Percentiles rank a stretch among this genome's conserved stretches.
phyloP scores from a whole-genome alignment of 768 basidiomycete genomes.

The Dictyophora rubrovolvata region DNA sequence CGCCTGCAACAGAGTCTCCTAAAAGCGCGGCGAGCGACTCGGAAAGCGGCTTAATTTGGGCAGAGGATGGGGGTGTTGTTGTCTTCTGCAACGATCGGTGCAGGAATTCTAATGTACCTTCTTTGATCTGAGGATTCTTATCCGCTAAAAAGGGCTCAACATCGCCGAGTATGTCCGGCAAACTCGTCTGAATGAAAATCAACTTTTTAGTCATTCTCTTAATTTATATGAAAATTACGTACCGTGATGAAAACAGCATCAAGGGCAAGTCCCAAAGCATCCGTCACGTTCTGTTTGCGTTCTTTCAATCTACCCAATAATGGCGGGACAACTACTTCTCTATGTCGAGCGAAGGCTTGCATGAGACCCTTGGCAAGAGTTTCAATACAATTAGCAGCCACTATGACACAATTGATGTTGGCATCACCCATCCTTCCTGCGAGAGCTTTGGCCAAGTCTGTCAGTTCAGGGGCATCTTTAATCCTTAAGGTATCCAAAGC shows the following conservation, averaged over 20 bases:
- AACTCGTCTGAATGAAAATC: conserved; percentile 43
- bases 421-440: conserved; percentile 82
- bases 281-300: conserved; percentile 82
- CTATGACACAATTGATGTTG: conserved; percentile 91
- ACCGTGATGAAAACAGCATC: conserved; percentile 85
- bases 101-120: conserved; percentile 83
- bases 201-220: conserved; percentile 5
- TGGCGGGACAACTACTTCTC: conserved; percentile 58
- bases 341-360: conserved; percentile 60
- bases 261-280: conserved; percentile 76
- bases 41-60: conserved; percentile 73
- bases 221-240: conserved; percentile 21
- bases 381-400: conserved; percentile 78
- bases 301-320: conserved; percentile 91
- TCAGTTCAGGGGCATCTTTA: conserved; percentile 68
- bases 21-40: conserved; percentile 66
- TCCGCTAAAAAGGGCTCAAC: conserved; percentile 64
- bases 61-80: conserved; percentile 53
- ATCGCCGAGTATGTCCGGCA: conserved; percentile 78
- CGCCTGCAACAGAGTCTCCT: conserved; percentile 83
- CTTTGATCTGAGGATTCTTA: conserved; percentile 97
- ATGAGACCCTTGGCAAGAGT: conserved; percentile 77
- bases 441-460: conserved; percentile 64
- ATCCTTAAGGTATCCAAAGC: conserved; percentile 67
- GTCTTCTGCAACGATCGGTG: conserved; percentile 68